Percentiles rank a stretch among this genome's conserved stretches.
Conservation (phyloP, 805 yeast genomes). For the Metschnikowia similis region DNA sequence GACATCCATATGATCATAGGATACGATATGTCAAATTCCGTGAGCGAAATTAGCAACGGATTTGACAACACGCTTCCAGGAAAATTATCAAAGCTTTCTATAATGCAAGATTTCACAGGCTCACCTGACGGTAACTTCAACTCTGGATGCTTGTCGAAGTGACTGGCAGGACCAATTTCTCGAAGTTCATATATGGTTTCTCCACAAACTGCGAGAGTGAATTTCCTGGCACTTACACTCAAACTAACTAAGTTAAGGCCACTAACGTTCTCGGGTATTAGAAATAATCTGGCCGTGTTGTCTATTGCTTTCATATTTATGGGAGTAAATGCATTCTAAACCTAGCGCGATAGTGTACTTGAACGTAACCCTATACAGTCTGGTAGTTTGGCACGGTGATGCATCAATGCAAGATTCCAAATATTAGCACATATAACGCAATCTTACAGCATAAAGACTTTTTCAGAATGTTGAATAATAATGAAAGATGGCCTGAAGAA, state of each 20-base stretch:
- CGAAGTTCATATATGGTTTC: constrained; percentile 12
- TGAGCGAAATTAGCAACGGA: constrained; percentile 8
- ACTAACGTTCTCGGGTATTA: constrained; percentile 8
- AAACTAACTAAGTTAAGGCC: constrained; percentile 3
- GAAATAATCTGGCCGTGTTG: constrained; percentile 9
- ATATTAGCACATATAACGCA: too few species aligned
- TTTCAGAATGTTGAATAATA: too few species aligned
- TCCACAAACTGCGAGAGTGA: constrained; percentile 8
- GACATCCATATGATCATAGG: constrained; percentile 9
- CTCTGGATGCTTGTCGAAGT: constrained; percentile 12
- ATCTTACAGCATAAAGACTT: too few species aligned
- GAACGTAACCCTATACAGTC: too few species aligned
- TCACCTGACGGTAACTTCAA: constrained; percentile 16
- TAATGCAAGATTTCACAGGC: constrained; percentile 14
- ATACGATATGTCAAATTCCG: constrained; percentile 12
- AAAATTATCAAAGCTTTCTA: constrained; percentile 1
- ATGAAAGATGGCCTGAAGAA: too few species aligned
- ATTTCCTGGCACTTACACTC: not conserved
- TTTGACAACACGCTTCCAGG: constrained; percentile 10
- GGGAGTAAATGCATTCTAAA: not conserved
- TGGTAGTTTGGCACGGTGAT: too few species aligned
- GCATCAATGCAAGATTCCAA: too few species aligned
- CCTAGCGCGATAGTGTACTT: not conserved
- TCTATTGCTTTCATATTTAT: not conserved
- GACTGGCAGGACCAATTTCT: constrained; percentile 14